These are phyloP conservation scores for Colletotrichum sp. DNA, from an alignment of 2,329 filamentous ascomycete genomes.

Conservation along the genomic window DNA sequence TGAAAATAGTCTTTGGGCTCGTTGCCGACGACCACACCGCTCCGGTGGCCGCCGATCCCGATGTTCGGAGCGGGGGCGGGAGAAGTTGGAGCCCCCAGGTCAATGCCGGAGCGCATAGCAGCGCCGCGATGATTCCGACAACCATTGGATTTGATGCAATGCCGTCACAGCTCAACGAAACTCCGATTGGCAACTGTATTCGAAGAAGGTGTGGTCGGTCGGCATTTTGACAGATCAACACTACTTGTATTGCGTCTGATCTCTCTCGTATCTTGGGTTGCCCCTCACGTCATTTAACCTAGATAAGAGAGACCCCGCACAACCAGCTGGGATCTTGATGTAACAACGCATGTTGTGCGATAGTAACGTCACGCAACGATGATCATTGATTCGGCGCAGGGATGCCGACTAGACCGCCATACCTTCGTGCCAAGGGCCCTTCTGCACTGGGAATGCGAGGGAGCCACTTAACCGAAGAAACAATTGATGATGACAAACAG, in stretches of 20 bases:
- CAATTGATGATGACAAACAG: background rate
- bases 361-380: background rate
- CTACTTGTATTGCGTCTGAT: background rate
- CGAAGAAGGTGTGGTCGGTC: background rate
- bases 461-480: background rate
- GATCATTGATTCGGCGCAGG: background rate
- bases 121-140: background rate
- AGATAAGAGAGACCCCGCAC: background rate
- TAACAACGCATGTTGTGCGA: background rate
- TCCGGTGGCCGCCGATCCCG: background rate
- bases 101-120: background rate
- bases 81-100: constrained; percentile 1
- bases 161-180: background rate
- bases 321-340: background rate
- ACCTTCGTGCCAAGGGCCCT: background rate
- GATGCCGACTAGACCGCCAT: background rate
- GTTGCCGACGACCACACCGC: background rate
- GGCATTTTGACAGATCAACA: background rate
- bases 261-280: background rate
- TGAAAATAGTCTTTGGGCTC: constrained; percentile 38
- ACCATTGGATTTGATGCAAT: background rate
- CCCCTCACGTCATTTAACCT: background rate
- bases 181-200: background rate
- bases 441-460: accelerated
- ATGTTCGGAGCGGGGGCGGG: background rate